phyloP scores from a whole-genome alignment of 2,329 filamentous ascomycete species.

The Aspergillus transmontanensis region DNA sequence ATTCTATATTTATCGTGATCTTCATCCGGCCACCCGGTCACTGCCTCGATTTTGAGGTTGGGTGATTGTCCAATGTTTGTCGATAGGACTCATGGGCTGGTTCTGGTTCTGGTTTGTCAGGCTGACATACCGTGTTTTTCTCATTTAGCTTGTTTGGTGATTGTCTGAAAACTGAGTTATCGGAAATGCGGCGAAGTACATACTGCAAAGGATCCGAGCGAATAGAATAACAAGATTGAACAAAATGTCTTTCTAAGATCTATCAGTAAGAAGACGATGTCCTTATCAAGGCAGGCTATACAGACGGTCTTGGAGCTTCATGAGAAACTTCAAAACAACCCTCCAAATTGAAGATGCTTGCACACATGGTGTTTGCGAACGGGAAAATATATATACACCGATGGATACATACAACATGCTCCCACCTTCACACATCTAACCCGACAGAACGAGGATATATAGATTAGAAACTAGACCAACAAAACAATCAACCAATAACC shows the following conservation, averaged over 20 bases:
- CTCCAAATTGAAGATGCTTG: background rate
- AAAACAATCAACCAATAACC: background rate
- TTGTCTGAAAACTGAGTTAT: background rate
- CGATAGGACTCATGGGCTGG: no score
- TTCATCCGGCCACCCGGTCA: background rate
- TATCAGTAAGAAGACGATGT: no score
- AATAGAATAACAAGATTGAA: no score
- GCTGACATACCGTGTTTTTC: background rate
- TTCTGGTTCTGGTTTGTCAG: background rate
- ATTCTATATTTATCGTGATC: background rate
- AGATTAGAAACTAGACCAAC: background rate
- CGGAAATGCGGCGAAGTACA: background rate
- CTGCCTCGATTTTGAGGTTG: background rate
- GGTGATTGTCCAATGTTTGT: background rate
- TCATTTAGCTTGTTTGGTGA: no score
- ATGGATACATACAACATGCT: no score
- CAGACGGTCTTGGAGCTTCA: no score
- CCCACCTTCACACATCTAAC: no score
- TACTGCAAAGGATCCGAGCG: no score
- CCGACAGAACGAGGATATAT: background rate
- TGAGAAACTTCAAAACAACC: background rate
- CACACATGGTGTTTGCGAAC: no score
- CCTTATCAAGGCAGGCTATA: no score
- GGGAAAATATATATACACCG: no score
- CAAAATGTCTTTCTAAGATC: no score